Conservation (phyloP, 495 filamentous ascomycete genomes). For the Cudoniella acicularis region DNA sequence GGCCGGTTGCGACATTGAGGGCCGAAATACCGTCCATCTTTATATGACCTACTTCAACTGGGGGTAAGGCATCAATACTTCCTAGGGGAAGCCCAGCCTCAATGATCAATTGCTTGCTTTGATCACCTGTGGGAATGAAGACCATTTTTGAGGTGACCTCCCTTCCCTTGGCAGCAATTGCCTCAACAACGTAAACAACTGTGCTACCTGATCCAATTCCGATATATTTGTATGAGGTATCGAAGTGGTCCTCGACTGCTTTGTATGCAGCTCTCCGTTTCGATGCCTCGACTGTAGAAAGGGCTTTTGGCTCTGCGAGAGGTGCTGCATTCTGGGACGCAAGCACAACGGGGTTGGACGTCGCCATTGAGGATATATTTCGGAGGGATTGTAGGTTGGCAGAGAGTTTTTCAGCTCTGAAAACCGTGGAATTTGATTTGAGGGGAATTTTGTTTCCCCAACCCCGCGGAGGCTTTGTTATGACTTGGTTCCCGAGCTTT, state of each 20-base stretch:
- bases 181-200: constrained; percentile 92
- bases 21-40: constrained; percentile 21
- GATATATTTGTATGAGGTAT: constrained; percentile 63
- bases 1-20: constrained; percentile 23
- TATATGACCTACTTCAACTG: constrained; percentile 32
- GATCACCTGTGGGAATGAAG: constrained; percentile 91
- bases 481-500: not conserved
- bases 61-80: constrained; percentile 67
- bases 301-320: not conserved
- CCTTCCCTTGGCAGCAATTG: constrained; percentile 69
- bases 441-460: not conserved
- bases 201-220: constrained; percentile 95
- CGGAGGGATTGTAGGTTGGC: too few relatives aligned
- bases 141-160: constrained; percentile 58
- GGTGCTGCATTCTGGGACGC: constrained; percentile 11
- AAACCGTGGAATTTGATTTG: not conserved
- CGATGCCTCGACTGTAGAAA: constrained; percentile 62
- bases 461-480: not conserved
- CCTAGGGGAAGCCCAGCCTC: constrained; percentile 71
- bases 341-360: constrained; percentile 8
- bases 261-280: constrained; percentile 80
- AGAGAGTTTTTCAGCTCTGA: not conserved
- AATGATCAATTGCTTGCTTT: constrained; percentile 79
- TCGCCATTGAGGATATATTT: constrained; percentile 16
- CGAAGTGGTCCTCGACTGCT: constrained; percentile 84